Evolutionary conservation across 192 early-diverging fungal genomes (phyloP).

Genomic region (Pilaira anomala): DNA sequence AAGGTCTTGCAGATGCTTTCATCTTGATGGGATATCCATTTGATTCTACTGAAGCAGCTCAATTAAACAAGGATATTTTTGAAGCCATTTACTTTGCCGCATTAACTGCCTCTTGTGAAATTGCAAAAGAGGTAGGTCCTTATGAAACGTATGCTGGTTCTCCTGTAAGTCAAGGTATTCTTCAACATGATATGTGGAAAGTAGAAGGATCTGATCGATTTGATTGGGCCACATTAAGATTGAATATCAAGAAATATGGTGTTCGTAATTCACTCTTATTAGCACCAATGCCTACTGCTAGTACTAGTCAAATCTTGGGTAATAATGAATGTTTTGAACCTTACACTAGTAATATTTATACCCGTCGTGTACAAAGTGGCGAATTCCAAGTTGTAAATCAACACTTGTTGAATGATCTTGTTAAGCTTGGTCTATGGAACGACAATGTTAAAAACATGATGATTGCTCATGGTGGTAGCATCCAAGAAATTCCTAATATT

Average conservation of each 20-base stretch:
- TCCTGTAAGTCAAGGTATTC: conserved; percentile 77
- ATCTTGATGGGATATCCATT: conserved; percentile 91
- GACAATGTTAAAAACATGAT: conserved; percentile 93
- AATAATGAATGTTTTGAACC: conserved; percentile 97
- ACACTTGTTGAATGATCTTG: conserved; percentile 89
- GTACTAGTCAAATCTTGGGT: conserved; percentile 92
- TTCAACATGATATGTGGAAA: conserved; percentile 93
- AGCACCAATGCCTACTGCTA: conserved; percentile 96
- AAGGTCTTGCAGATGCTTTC: conserved; percentile 96
- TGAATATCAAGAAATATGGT: conserved; percentile 72
- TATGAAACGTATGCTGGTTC: conserved; percentile 86
- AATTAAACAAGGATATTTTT: conserved; percentile 86
- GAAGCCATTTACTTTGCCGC: conserved; percentile 94
- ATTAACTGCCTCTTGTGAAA: conserved; percentile 85
- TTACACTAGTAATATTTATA: conserved; percentile 91
- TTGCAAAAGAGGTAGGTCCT: conserved; percentile 71
- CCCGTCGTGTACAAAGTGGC: conserved; percentile 89
- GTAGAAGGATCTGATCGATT: conserved; percentile 72
- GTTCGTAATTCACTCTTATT: conserved; percentile 91
- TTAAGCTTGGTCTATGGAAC: conserved; percentile 88
- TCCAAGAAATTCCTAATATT: conserved; percentile 74
- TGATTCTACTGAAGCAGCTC: conserved; percentile 76
- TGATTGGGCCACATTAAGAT: conserved; percentile 85
- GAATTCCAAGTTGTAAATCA: conserved; percentile 99
- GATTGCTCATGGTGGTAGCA: conserved; percentile 87